Conservation (phyloP, 2,329 filamentous ascomycete species). For the Neonectria magnoliae region DNA sequence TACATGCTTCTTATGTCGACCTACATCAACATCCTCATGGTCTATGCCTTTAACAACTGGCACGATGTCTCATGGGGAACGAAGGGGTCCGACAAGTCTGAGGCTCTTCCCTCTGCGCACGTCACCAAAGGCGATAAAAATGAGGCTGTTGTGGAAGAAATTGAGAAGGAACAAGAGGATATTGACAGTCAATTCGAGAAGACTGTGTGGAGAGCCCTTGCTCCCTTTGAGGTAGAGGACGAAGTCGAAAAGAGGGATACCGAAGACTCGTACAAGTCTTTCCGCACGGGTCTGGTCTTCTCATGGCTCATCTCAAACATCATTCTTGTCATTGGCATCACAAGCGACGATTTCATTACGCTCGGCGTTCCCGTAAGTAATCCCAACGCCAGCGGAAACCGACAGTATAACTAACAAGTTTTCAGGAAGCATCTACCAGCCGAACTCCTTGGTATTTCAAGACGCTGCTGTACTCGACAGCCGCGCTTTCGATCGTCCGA, state of each 20-base stretch:
- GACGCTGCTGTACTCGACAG: conserved; percentile 87
- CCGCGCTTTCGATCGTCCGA: conserved; percentile 80
- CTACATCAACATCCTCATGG: conserved; percentile 16
- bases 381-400: background rate
- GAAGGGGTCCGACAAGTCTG: conserved; percentile 10
- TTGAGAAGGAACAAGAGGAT: conserved; percentile 13
- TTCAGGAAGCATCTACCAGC: conserved; percentile 50
- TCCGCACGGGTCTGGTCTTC: conserved; percentile 7
- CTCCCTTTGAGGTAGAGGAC: background rate
- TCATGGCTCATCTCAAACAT: conserved; percentile 11
- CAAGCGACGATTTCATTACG: background rate
- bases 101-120: conserved; percentile 8
- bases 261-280: conserved; percentile 16
- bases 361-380: conserved; percentile 8
- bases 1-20: conserved; percentile 13
- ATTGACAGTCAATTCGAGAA: conserved; percentile 17
- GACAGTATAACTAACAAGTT: background rate
- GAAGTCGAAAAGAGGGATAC: conserved; percentile 3
- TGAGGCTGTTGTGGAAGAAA: conserved; percentile 9
- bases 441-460: conserved; percentile 90
- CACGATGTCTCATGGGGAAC: conserved; percentile 15
- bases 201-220: conserved; percentile 10
- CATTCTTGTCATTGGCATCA: background rate
- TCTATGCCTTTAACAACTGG: conserved; percentile 18
- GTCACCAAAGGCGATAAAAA: conserved; percentile 3